Percentiles rank a stretch among this genome's conserved stretches.
phyloP scores from a whole-genome alignment of 2,329 filamentous ascomycete genomes.

The Cladosporium phlei region DNA sequence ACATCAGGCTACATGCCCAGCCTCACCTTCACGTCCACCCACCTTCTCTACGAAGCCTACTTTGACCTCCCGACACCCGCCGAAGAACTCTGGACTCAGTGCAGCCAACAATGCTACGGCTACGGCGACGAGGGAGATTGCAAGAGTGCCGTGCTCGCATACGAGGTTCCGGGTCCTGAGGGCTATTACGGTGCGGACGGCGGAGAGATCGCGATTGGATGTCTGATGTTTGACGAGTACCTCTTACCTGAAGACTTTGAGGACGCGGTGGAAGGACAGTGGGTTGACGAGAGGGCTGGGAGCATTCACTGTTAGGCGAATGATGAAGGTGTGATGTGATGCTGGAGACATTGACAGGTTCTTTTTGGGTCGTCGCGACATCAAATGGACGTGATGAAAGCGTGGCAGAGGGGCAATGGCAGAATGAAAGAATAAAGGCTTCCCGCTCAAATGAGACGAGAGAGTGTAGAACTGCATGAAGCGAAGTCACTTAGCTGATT shows the following conservation, averaged over 20 bases:
- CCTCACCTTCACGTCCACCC: constrained; percentile 24
- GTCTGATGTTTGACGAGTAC: constrained; percentile 33
- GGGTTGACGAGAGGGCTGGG: constrained; percentile 28
- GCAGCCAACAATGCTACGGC: constrained; percentile 39
- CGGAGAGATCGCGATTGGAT: constrained; percentile 31
- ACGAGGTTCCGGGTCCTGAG: constrained; percentile 34
- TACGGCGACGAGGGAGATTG: constrained; percentile 31
- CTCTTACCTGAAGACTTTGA: constrained; percentile 30
- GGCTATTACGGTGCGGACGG: constrained; percentile 31
- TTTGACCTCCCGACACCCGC: constrained; percentile 17
- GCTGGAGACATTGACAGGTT: too few species aligned
- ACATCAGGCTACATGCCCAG: constrained; percentile 26
- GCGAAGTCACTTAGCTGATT: too few species aligned
- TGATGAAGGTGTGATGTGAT: too few species aligned
- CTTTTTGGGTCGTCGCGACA: too few species aligned
- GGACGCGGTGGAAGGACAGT: constrained; percentile 28
- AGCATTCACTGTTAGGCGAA: constrained; percentile 32
- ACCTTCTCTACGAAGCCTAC: constrained; percentile 33
- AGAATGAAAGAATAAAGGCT: too few species aligned
- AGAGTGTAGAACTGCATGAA: too few species aligned
- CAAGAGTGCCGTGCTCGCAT: constrained; percentile 34
- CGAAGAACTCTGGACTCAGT: constrained; percentile 26
- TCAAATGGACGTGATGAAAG: too few species aligned
- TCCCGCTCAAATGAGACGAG: too few species aligned
- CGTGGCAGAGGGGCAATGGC: too few species aligned